phyloP scores from a whole-genome alignment of 2,329 filamentous ascomycete genomes.

The Myriosclerotinia scirpicola region DNA sequence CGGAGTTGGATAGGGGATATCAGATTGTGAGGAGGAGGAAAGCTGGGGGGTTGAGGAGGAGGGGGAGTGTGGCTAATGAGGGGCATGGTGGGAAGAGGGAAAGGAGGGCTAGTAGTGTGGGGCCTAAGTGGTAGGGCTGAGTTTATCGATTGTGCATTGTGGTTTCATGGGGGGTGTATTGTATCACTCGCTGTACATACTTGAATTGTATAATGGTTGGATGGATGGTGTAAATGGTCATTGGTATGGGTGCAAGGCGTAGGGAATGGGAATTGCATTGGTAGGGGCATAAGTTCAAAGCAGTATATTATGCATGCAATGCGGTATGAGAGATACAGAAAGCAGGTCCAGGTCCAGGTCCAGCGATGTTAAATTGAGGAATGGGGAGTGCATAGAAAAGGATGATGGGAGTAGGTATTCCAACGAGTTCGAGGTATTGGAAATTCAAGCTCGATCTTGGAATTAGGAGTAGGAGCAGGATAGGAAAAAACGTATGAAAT shows the following conservation, averaged over 20 bases:
- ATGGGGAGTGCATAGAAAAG: too few relatives aligned
- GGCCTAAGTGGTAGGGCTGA: slow-evolving; percentile 31
- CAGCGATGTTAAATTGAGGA: too few relatives aligned
- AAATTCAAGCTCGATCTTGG: too few relatives aligned
- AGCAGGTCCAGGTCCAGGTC: too few relatives aligned
- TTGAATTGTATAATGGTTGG: not conserved
- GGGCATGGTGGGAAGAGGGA: slow-evolving; percentile 33
- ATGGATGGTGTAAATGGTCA: not conserved
- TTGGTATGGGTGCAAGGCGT: not conserved
- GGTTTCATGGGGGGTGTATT: not conserved
- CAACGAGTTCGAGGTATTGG: too few relatives aligned
- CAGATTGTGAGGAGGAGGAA: slow-evolving; percentile 66
- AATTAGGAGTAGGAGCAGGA: too few relatives aligned
- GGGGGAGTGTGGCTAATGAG: slow-evolving; percentile 39
- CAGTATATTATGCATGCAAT: not conserved
- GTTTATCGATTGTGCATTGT: not conserved
- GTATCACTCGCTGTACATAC: not conserved
- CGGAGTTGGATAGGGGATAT: slow-evolving; percentile 83
- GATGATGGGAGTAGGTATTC: too few relatives aligned
- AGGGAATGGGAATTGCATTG: not conserved
- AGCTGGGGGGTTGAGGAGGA: slow-evolving; percentile 39
- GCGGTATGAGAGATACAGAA: too few relatives aligned
- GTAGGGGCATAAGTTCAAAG: not conserved
- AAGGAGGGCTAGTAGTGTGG: slow-evolving; percentile 37
- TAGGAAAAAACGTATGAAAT: too few relatives aligned